Evolutionary conservation across 192 early-diverging fungal genomes (phyloP).

Genomic region (Podila epigama): DNA sequence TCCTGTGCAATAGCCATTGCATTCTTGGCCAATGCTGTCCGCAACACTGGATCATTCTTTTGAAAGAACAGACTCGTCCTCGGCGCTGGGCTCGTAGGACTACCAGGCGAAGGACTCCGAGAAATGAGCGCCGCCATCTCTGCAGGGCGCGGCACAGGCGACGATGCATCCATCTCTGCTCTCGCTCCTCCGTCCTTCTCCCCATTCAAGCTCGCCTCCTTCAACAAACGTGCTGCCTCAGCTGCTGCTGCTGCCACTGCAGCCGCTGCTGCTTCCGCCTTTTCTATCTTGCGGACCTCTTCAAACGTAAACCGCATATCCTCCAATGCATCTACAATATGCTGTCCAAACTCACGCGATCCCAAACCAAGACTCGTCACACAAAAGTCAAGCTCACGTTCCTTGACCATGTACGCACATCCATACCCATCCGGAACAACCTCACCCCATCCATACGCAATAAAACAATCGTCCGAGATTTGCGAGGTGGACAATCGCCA

Average conservation of each 20-base stretch:
- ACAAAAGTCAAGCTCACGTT: constrained; percentile 70
- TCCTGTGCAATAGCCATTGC: constrained; percentile 44
- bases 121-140: constrained; percentile 7
- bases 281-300: constrained; percentile 48
- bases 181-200: neutral
- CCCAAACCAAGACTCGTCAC: constrained; percentile 59
- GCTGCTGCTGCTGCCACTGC: constrained; percentile 23
- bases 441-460: constrained; percentile 76
- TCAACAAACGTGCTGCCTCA: constrained; percentile 7
- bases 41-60: constrained; percentile 40
- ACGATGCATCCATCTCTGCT: neutral
- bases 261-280: constrained; percentile 37
- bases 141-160: neutral
- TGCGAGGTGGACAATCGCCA: constrained; percentile 81
- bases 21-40: constrained; percentile 34
- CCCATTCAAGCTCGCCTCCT: constrained; percentile 4
- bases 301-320: constrained; percentile 70
- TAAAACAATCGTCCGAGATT: constrained; percentile 50
- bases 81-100: constrained; percentile 15
- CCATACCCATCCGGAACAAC: constrained; percentile 85
- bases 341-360: constrained; percentile 58
- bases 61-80: constrained; percentile 49
- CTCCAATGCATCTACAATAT: constrained; percentile 66
- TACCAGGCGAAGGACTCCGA: constrained; percentile 32
- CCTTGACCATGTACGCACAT: constrained; percentile 83